Evolutionary conservation across 768 basidiomycete species (phyloP).

Genomic region (Agaricus subrufescens): DNA sequence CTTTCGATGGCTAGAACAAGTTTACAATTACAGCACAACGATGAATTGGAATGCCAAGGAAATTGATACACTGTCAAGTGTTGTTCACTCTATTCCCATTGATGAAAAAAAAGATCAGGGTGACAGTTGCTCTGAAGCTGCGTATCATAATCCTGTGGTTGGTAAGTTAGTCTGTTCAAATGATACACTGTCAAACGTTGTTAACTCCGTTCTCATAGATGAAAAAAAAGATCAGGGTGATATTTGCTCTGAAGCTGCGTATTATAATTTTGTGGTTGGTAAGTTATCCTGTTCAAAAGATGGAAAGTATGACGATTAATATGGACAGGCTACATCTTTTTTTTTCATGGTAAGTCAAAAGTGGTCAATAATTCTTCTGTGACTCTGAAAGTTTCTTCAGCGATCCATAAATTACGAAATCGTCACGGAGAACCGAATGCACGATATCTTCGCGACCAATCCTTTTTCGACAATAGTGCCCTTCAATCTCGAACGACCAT

Average conservation of each 20-base stretch:
- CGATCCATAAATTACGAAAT: slow-evolving; percentile 35
- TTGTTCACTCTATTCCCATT: slow-evolving; percentile 1
- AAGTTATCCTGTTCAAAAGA: too few species aligned
- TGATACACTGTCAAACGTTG: too few species aligned
- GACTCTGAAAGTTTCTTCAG: slow-evolving; percentile 13
- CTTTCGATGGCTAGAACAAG: slow-evolving; percentile 2
- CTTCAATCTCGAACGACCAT: slow-evolving; percentile 27
- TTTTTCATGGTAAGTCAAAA: not conserved
- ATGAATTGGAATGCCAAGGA: slow-evolving; percentile 10
- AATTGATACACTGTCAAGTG: slow-evolving; percentile 1
- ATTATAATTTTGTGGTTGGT: too few species aligned
- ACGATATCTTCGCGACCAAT: slow-evolving; percentile 38
- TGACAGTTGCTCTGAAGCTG: not conserved
- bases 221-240: too few species aligned
- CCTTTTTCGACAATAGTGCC: slow-evolving; percentile 24
- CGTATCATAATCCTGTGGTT: not conserved
- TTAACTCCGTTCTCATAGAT: too few species aligned
- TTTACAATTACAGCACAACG: slow-evolving; percentile 9
- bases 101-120: not conserved
- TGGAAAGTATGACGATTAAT: not conserved
- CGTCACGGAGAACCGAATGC: slow-evolving; percentile 42
- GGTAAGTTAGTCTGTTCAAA: not conserved
- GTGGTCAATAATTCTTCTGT: too few species aligned
- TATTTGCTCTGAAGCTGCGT: too few species aligned
- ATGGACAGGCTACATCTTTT: slow-evolving; percentile 1